Percentiles rank a stretch among this genome's conserved stretches.
These are phyloP conservation scores for Cercospora janseana DNA, from an alignment of 2,329 filamentous ascomycete genomes.

Conservation along the genomic window DNA sequence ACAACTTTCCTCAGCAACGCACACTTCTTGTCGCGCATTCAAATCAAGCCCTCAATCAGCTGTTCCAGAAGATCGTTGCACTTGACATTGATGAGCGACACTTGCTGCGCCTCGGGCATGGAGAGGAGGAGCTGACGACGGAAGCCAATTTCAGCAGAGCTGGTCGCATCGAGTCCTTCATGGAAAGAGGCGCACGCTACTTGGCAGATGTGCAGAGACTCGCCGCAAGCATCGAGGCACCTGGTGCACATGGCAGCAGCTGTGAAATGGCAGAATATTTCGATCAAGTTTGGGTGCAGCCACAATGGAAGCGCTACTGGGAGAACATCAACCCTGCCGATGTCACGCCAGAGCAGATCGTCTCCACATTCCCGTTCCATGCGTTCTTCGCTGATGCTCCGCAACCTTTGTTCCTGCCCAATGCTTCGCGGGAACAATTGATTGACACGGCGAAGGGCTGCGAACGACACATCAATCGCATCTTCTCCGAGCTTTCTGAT, in stretches of 20 bases:
- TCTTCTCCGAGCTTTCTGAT: slow-evolving; percentile 89
- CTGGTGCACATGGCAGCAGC: slow-evolving; percentile 91
- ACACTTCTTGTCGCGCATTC: slow-evolving; percentile 93
- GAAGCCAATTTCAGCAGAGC: slow-evolving; percentile 89
- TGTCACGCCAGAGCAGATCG: slow-evolving; percentile 55
- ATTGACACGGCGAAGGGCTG: slow-evolving; percentile 80
- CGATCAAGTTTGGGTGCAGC: slow-evolving; percentile 84
- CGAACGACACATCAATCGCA: slow-evolving; percentile 80
- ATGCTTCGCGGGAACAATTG: slow-evolving; percentile 63
- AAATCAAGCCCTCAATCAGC: slow-evolving; percentile 94
- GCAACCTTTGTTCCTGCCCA: slow-evolving; percentile 74
- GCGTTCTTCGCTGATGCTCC: slow-evolving; percentile 83
- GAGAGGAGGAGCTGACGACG: slow-evolving; percentile 88
- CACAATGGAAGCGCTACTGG: slow-evolving; percentile 83
- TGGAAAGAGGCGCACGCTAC: slow-evolving; percentile 78
- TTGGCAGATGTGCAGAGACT: slow-evolving; percentile 82
- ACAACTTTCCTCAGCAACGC: slow-evolving; percentile 91
- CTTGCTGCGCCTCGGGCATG: slow-evolving; percentile 85
- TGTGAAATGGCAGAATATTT: slow-evolving; percentile 98
- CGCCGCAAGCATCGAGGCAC: slow-evolving; percentile 77
- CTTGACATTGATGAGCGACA: slow-evolving; percentile 95
- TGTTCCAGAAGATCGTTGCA: slow-evolving; percentile 97
- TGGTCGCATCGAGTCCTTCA: slow-evolving; percentile 89
- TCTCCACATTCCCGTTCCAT: slow-evolving; percentile 81
- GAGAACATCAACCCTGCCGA: slow-evolving; percentile 58